phyloP scores from a whole-genome alignment of 305 asterid genomes.

The Stenogyne calaminthoides region DNA sequence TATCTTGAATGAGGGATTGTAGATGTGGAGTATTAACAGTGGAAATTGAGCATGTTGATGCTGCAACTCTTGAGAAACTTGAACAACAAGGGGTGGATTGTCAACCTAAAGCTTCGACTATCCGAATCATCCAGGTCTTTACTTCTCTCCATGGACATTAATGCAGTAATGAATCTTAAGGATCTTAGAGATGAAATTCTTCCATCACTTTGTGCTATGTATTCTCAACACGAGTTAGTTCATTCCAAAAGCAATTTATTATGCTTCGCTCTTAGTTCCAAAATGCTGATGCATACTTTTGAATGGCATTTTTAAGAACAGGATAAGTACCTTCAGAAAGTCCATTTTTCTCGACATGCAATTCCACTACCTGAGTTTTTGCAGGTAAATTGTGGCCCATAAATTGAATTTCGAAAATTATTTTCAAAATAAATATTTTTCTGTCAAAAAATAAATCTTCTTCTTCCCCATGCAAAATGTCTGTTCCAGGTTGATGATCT shows the following conservation, averaged over 20 bases:
- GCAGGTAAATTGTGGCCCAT: conserved; percentile 53
- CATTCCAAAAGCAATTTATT: not conserved
- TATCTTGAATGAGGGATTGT: conserved; percentile 32
- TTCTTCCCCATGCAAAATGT: conserved; percentile 21
- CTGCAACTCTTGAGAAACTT: conserved; percentile 84
- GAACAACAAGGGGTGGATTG: conserved; percentile 92
- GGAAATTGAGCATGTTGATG: conserved; percentile 97
- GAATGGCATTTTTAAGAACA: conserved; percentile 36
- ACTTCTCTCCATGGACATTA: not conserved
- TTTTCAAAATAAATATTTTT: not conserved
- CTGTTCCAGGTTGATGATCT: conserved; percentile 70
- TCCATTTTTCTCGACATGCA: conserved; percentile 70
- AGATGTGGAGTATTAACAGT: conserved; percentile 93
- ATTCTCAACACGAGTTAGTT: not conserved
- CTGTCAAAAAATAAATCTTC: not conserved
- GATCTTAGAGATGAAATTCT: not conserved
- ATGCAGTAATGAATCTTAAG: not conserved
- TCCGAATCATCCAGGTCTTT: conserved; percentile 81
- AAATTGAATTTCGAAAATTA: not conserved
- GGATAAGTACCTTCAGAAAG: conserved; percentile 97
- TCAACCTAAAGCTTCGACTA: conserved; percentile 96
- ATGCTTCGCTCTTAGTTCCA: not conserved
- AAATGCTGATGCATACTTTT: conserved; percentile 22
- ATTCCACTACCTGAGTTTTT: conserved; percentile 86
- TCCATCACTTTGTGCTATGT: not conserved